A percentile compares a stretch with the other conserved stretches of the same genome.
Evolutionary conservation across 2,329 filamentous ascomycete genomes (phyloP).

Genomic region (Cephalotrichum gorgonifer): DNA sequence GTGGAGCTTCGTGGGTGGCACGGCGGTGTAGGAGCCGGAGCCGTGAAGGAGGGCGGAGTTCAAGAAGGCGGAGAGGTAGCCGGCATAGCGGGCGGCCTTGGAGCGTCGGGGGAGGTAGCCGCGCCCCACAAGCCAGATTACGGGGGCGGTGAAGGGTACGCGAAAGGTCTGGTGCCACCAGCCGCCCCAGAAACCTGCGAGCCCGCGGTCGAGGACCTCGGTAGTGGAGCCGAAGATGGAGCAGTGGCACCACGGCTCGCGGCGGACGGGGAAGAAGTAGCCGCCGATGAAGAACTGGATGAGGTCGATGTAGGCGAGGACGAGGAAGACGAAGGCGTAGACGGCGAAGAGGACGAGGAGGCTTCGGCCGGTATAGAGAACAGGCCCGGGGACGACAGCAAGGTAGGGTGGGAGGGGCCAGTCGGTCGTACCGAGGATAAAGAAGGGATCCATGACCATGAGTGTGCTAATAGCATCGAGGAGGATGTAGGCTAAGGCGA

Average conservation of each 20-base stretch:
- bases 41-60: constrained; percentile 62
- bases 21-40: constrained; percentile 55
- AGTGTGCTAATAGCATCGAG: constrained; percentile 61
- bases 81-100: constrained; percentile 13
- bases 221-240: constrained; percentile 43
- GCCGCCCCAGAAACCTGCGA: constrained; percentile 72
- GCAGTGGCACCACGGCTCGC: constrained; percentile 42
- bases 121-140: constrained; percentile 30
- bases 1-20: constrained; percentile 41
- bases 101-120: constrained; percentile 26
- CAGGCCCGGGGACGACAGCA: constrained; percentile 25
- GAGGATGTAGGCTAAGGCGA: constrained; percentile 50
- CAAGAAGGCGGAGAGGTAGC: constrained; percentile 44
- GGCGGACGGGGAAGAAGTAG: constrained; percentile 38
- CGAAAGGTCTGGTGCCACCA: constrained; percentile 94
- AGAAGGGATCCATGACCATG: constrained; percentile 72
- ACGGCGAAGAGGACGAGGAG: constrained; percentile 45
- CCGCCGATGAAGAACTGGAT: constrained; percentile 38
- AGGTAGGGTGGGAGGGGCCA: constrained; percentile 32
- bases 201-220: constrained; percentile 54
- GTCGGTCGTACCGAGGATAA: constrained; percentile 37
- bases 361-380: constrained; percentile 46
- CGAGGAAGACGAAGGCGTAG: constrained; percentile 46
- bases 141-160: constrained; percentile 55
- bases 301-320: constrained; percentile 52